A percentile compares a stretch with the other conserved stretches of the same genome.
phyloP scores from a whole-genome alignment of 805 yeast genomes.

The Spathaspora sp. region DNA sequence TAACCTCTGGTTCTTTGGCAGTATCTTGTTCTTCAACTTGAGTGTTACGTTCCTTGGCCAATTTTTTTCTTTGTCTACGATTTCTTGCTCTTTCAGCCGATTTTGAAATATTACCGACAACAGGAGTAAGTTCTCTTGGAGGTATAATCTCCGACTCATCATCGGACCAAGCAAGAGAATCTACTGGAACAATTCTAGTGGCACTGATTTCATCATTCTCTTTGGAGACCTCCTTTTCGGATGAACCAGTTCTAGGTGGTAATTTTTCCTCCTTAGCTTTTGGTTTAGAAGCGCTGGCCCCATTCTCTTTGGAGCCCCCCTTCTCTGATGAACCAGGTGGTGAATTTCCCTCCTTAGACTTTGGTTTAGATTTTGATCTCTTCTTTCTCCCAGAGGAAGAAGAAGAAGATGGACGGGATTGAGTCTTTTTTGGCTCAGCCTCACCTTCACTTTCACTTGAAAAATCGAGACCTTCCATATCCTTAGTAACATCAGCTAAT shows the following conservation, averaged over 20 bases:
- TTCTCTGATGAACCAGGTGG: not conserved
- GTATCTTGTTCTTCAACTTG: not conserved
- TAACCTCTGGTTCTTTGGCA: not conserved
- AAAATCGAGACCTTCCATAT: constrained; percentile 22
- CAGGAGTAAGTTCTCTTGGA: not conserved
- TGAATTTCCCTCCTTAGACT: not conserved
- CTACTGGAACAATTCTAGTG: not conserved
- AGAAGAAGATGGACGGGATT: not conserved
- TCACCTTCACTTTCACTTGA: constrained; percentile 23
- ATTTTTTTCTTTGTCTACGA: not conserved
- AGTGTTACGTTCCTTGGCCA: not conserved
- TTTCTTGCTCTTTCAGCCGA: not conserved
- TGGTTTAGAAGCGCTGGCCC: not conserved
- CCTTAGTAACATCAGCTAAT: constrained; percentile 22
- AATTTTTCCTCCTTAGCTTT: not conserved
- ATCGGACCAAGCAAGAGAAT: not conserved
- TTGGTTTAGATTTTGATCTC: not conserved
- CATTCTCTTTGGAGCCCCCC: not conserved
- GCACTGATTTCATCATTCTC: not conserved
- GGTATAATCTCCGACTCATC: not conserved
- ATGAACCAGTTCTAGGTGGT: not conserved
- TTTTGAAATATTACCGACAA: not conserved
- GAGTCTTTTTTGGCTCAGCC: not conserved
- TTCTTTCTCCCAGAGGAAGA: not conserved
- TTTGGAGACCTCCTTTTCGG: not conserved